Evolutionary conservation across 1,139 yeast species (phyloP).

Genomic region (Pneumocystis canis): DNA sequence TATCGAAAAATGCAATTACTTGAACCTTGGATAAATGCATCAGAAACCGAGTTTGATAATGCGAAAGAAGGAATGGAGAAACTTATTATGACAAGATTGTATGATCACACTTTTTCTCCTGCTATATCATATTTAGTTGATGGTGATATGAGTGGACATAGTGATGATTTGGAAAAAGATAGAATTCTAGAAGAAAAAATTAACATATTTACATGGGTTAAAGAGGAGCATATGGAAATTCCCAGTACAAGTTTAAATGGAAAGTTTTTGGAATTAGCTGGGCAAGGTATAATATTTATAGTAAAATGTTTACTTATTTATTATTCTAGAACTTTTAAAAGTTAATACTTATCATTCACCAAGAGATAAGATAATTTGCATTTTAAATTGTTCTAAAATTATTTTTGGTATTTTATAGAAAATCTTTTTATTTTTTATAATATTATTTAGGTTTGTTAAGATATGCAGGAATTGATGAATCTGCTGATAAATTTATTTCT

Average conservation of each 20-base stretch:
- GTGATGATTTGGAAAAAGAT: constrained; percentile 52
- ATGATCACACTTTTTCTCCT: constrained; percentile 69
- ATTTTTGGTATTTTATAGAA: constrained; percentile 43
- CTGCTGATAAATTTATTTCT: constrained; percentile 90
- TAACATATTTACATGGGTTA: constrained; percentile 57
- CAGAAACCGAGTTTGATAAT: constrained; percentile 46
- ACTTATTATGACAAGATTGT: constrained; percentile 74
- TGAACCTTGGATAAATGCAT: constrained; percentile 64
- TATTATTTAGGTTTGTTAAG: constrained; percentile 34
- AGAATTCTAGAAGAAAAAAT: constrained; percentile 40
- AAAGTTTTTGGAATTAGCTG: constrained; percentile 56
- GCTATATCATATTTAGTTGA: constrained; percentile 32
- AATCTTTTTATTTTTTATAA: background rate
- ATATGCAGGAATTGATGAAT: constrained; percentile 51
- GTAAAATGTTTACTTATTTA: background rate
- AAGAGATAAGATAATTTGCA: constrained; percentile 81
- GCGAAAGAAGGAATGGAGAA: constrained; percentile 88
- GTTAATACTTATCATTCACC: constrained; percentile 82
- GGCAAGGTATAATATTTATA: constrained; percentile 22
- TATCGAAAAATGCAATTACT: constrained; percentile 47
- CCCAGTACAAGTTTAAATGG: constrained; percentile 18
- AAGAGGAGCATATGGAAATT: constrained; percentile 68
- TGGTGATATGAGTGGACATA: constrained; percentile 36
- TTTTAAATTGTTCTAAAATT: constrained; percentile 81
- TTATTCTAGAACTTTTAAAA: constrained; percentile 45